phyloP scores from a whole-genome alignment of 164 flowering plant species.

The Stephania yunnanensis region DNA sequence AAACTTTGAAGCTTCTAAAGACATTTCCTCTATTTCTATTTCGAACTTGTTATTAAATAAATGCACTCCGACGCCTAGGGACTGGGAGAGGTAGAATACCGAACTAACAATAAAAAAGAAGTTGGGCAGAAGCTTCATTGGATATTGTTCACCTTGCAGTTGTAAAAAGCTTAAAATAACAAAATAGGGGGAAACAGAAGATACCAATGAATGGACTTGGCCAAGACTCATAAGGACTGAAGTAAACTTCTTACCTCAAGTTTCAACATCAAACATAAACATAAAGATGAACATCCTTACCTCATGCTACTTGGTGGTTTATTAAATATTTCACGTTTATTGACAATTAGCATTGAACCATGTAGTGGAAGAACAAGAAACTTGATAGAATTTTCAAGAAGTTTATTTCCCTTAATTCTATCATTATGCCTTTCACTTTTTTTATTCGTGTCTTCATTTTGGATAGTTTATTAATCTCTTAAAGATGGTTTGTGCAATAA shows the following conservation, averaged over 20 bases:
- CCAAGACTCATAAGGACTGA: background rate
- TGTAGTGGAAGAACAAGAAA: slow-evolving; percentile 80
- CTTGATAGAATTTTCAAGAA: slow-evolving; percentile 65
- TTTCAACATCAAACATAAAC: background rate
- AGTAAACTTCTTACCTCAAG: background rate
- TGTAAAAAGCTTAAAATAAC: too few relatives aligned
- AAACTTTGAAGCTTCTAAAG: too few relatives aligned
- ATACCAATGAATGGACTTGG: background rate
- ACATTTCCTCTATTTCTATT: too few relatives aligned
- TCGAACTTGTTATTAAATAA: too few relatives aligned
- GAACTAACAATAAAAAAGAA: too few relatives aligned
- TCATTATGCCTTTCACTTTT: slow-evolving; percentile 86
- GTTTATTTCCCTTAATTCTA: slow-evolving; percentile 48
- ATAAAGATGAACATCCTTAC: slow-evolving; percentile 24
- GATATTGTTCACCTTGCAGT: background rate
- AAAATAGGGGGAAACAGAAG: background rate
- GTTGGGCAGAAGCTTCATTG: too few relatives aligned
- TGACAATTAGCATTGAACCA: slow-evolving; percentile 89
- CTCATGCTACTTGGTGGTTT: slow-evolving; percentile 72
- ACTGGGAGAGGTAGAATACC: too few relatives aligned
- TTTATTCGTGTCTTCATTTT: slow-evolving; percentile 80
- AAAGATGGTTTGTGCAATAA: slow-evolving; percentile 77
- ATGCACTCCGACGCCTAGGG: too few relatives aligned
- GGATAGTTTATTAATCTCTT: slow-evolving; percentile 75
- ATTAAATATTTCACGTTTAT: slow-evolving; percentile 92